Conservation (phyloP, 331 rosid species). For the Dryas integrifolia region DNA sequence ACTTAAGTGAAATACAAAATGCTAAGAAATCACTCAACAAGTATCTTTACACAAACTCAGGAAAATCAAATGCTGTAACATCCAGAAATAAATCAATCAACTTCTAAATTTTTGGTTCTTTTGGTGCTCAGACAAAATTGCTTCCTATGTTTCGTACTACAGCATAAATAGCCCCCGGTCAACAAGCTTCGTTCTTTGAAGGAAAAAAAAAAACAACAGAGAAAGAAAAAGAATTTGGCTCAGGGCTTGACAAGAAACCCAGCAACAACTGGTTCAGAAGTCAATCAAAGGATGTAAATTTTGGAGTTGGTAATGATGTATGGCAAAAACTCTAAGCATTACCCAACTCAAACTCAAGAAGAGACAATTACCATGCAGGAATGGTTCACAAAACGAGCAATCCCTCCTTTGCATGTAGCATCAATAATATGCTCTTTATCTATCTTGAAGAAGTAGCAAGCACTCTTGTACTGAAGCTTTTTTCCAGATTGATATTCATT, state of each 20-base stretch:
- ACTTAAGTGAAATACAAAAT: not conserved
- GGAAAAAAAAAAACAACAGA: not conserved
- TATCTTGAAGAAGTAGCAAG: constrained; percentile 73
- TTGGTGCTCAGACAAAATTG: not conserved
- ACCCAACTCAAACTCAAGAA: not conserved
- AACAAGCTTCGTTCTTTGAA: not conserved
- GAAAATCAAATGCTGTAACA: not conserved
- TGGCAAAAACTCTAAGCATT: not conserved
- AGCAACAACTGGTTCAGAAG: not conserved
- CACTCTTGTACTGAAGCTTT: constrained; percentile 70
- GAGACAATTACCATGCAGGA: constrained; percentile 60
- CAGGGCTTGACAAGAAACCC: not conserved
- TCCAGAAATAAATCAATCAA: too few relatives aligned
- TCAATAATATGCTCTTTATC: constrained; percentile 70
- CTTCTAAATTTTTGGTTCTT: not conserved
- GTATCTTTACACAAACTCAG: not conserved
- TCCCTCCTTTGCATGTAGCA: constrained; percentile 73
- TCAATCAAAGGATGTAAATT: not conserved
- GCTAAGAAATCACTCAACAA: not conserved
- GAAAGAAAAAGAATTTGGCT: not conserved
- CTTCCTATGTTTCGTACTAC: not conserved
- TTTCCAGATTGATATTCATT: constrained; percentile 60
- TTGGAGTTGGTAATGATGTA: too few relatives aligned
- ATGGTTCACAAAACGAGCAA: constrained; percentile 76
- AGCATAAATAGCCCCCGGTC: not conserved